phyloP scores from a whole-genome alignment of 805 yeast genomes.

The Schwanniomyces polymorphus region DNA sequence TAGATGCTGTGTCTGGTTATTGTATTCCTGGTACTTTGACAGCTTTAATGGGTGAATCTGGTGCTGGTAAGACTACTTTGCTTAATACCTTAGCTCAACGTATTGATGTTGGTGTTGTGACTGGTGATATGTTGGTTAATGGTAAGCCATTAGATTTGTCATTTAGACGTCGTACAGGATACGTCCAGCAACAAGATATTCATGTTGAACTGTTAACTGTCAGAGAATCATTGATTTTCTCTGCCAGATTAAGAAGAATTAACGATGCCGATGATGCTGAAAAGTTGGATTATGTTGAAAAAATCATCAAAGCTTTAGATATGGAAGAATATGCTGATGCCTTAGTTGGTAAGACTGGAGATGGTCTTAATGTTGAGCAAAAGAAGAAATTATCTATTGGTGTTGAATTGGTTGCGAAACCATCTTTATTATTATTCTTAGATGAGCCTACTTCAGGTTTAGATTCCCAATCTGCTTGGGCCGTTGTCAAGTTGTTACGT shows the following conservation, averaged over 20 bases:
- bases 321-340: slow-evolving; percentile 20
- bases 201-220: slow-evolving; percentile 33
- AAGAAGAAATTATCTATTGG: slow-evolving; percentile 17
- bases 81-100: slow-evolving; percentile 36
- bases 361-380: slow-evolving; percentile 21
- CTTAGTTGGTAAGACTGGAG: slow-evolving; percentile 13
- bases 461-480: slow-evolving; percentile 59
- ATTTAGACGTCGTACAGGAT: slow-evolving; percentile 34
- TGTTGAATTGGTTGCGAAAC: slow-evolving; percentile 18
- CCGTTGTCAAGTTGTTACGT: slow-evolving; percentile 52
- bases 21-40: slow-evolving; percentile 82
- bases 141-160: slow-evolving; percentile 22
- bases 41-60: slow-evolving; percentile 62
- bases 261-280: slow-evolving; percentile 14
- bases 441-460: slow-evolving; percentile 68
- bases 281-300: slow-evolving; percentile 24
- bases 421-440: slow-evolving; percentile 47
- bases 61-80: slow-evolving; percentile 47
- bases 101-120: slow-evolving; percentile 20
- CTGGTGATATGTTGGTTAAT: slow-evolving; percentile 37
- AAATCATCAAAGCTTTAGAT: slow-evolving; percentile 22
- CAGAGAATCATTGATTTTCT: slow-evolving; percentile 25
- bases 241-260: slow-evolving; percentile 29
- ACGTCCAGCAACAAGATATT: slow-evolving; percentile 36
- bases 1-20: slow-evolving; percentile 74